A percentile compares a stretch with the other conserved stretches of the same genome.
Conservation (phyloP, 2,329 filamentous ascomycete genomes). For the Diaporthe citriasiana region DNA sequence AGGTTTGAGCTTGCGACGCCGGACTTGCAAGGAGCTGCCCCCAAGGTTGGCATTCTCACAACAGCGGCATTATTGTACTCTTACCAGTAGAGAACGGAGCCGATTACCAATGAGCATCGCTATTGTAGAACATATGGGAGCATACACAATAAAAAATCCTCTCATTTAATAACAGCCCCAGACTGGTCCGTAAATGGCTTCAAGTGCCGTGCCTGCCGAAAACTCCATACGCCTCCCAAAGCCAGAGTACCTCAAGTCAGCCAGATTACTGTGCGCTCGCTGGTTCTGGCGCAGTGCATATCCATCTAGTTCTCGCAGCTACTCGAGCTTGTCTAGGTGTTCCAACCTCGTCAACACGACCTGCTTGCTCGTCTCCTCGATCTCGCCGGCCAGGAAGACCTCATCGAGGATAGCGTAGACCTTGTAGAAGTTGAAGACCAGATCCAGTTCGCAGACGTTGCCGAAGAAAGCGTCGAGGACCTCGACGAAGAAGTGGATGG, state of each 20-base stretch:
- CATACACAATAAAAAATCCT: not conserved
- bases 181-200: not conserved
- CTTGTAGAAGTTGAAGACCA: slow-evolving; percentile 86
- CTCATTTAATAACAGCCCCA: not conserved
- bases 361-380: slow-evolving; percentile 98
- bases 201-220: not conserved
- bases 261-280: slow-evolving; percentile 12
- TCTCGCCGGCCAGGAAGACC: slow-evolving; percentile 97
- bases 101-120: not conserved
- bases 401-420: slow-evolving; percentile 99
- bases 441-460: slow-evolving; percentile 97
- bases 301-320: slow-evolving; percentile 40
- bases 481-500: slow-evolving; percentile 99
- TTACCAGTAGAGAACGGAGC: not conserved
- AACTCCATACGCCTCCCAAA: slow-evolving; percentile 42
- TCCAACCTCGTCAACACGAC: slow-evolving; percentile 94
- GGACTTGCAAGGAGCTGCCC: not conserved
- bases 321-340: slow-evolving; percentile 97
- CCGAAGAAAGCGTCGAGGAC: slow-evolving; percentile 99
- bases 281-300: not conserved
- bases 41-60: not conserved
- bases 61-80: not conserved
- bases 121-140: not conserved
- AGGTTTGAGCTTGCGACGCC: not conserved
- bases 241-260: not conserved